Base-by-base conservation (phyloP, 2,329 filamentous ascomycete genomes). In the Ophiostoma triangulosporum region DNA sequence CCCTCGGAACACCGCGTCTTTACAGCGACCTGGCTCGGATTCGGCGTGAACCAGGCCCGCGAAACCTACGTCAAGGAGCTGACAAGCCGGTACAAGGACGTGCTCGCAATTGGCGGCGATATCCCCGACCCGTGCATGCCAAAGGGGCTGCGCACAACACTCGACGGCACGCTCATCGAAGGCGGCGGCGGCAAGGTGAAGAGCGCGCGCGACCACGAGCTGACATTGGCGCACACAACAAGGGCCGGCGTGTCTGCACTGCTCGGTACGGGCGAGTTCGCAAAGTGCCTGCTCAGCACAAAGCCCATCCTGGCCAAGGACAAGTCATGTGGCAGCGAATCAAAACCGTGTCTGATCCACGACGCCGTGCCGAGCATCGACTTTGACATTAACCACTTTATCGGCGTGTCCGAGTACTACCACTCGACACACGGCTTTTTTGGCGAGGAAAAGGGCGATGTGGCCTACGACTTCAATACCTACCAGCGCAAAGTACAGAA, bases 381-480 rank as follows among this genome's bases (percentile, higher is more conserved):
- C 65, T 98, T 97, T 63, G 84, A 93, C 57, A 83, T 97, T 33
- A 98, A 98, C 62, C 94, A 96, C 66, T 98, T 98, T 63, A 84
- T 98, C 27, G 93, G 93, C 11, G 91, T 98, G 3, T 97, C 91
- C 1, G 93, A 98, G 65, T 98, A 95, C 68, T 98, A 93, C 91
- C 93, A 98, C 66, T 95, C 91, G 0, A 98, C 93, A 0, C 93
- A 98, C 62, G 89, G 93, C 53, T 84, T 97, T 2, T 97, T 98
- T 61, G 81, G 81, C 4, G 81, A 87, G 58, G 14, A 43, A 6
- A 76, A 79, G 57, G 84, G 86, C 35, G 86, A 89, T 60, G 84
- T 87, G 60, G 81, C 86, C 0, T 98, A 97, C 66, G 89, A 97
- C 63, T 87, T 95, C 60, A 79, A 83, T 57, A 89, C 86, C 0